A percentile compares a stretch with the other conserved stretches of the same genome.
Conservation (phyloP, 345 rosid genomes). For the Physaria fendleri region DNA sequence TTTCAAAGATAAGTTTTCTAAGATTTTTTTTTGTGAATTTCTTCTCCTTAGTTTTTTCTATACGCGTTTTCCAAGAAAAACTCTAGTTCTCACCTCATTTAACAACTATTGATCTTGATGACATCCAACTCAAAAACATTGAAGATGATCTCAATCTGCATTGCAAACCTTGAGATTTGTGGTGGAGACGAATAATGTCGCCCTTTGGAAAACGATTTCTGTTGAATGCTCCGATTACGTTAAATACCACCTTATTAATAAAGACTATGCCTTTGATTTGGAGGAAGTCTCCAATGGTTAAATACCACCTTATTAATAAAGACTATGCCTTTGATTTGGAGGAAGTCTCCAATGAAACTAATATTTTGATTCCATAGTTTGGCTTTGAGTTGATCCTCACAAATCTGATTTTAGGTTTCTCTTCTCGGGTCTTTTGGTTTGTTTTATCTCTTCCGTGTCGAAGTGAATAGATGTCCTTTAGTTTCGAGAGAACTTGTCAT, state of each 20-base stretch:
- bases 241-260: conserved; percentile 40
- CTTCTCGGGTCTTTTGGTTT: no score
- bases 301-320: conserved; percentile 38
- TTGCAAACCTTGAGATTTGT: conserved; percentile 86
- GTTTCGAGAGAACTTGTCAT: no score
- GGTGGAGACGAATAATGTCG: conserved; percentile 70
- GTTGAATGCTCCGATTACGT: conserved; percentile 60
- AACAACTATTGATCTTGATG: conserved; percentile 55
- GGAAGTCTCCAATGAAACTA: no score
- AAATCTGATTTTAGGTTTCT: no score
- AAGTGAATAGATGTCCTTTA: no score
- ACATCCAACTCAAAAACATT: conserved; percentile 27
- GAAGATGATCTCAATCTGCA: conserved; percentile 34
- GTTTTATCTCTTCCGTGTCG: no score
- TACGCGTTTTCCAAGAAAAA: conserved; percentile 34
- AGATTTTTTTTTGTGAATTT: conserved; percentile 25
- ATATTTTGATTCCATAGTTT: no score
- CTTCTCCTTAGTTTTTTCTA: conserved; percentile 34
- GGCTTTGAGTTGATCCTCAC: no score
- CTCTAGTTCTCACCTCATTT: conserved; percentile 33
- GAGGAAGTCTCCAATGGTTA: conserved; percentile 65
- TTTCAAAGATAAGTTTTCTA: no score
- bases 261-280: conserved; percentile 51
- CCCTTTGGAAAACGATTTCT: conserved; percentile 73
- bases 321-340: conserved; percentile 56